Conservation (phyloP, 345 rosid genomes). For the Brassica nigra region DNA sequence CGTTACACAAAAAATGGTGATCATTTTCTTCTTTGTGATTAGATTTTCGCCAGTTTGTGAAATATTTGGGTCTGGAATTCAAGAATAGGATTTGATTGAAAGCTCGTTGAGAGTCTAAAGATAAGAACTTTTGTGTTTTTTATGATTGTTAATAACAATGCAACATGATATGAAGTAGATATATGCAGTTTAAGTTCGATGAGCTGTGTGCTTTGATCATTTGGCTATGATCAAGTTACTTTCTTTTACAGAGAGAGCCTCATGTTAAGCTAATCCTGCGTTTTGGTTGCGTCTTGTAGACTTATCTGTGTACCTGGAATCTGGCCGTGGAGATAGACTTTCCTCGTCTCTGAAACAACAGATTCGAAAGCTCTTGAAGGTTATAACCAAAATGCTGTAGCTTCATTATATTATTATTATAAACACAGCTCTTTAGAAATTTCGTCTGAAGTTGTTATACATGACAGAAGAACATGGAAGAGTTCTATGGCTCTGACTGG, state of each 20-base stretch:
- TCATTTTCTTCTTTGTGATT: not conserved
- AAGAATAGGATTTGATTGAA: not conserved
- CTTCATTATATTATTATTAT: not conserved
- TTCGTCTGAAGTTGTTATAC: not conserved
- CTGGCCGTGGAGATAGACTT: conserved; percentile 71
- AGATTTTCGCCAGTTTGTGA: not conserved
- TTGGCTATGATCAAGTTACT: not conserved
- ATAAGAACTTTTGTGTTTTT: not conserved
- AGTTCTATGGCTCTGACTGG: conserved; percentile 70
- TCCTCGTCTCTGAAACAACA: conserved; percentile 54
- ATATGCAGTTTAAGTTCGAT: not conserved
- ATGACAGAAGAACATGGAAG: conserved; percentile 76
- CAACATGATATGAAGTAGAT: not conserved
- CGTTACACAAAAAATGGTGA: conserved; percentile 61
- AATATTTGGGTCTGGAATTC: not conserved
- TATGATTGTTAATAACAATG: not conserved
- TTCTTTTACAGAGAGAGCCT: not conserved
- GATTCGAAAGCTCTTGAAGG: conserved; percentile 68
- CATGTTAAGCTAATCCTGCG: not conserved
- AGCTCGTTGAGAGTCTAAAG: not conserved
- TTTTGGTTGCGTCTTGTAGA: conserved; percentile 44
- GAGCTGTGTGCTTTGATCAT: not conserved
- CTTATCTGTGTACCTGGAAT: conserved; percentile 57
- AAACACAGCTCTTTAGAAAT: not conserved
- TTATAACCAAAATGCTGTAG: conserved; percentile 12